Evolutionary conservation across 192 early-diverging fungal species (phyloP).

Genomic region (Paraglomus occultum): DNA sequence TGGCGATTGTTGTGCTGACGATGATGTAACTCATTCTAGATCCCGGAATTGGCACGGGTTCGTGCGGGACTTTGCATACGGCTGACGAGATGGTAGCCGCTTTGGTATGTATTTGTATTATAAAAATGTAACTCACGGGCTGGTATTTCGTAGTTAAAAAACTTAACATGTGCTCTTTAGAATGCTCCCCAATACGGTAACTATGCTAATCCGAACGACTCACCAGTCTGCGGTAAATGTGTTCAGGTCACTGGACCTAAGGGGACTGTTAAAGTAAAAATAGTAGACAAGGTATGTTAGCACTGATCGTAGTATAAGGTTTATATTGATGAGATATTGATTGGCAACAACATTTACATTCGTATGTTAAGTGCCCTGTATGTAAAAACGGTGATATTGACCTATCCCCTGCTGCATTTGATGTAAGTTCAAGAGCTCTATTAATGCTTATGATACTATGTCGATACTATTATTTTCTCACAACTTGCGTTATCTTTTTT

Average conservation of each 20-base stretch:
- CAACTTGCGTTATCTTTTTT: not conserved
- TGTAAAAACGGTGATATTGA: constrained; percentile 42
- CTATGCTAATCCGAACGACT: constrained; percentile 38
- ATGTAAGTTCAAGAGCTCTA: not conserved
- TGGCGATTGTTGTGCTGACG: not conserved
- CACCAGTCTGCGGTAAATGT: constrained; percentile 53
- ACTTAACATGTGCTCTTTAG: not conserved
- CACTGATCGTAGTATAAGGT: not conserved
- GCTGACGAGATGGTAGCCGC: constrained; percentile 23
- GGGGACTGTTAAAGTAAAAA: constrained; percentile 47
- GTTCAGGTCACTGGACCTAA: constrained; percentile 48
- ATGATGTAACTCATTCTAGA: constrained; percentile 13
- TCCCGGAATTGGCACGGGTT: constrained; percentile 8
- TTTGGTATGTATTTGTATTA: constrained; percentile 1
- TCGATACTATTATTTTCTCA: not conserved
- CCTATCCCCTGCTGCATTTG: constrained; percentile 37
- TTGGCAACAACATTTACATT: too few relatives aligned
- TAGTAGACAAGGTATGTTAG: constrained; percentile 55
- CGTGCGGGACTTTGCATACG: constrained; percentile 7
- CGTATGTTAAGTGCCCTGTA: constrained; percentile 35
- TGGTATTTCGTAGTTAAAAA: not conserved
- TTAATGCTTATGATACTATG: not conserved
- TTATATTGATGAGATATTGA: not conserved
- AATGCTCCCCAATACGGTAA: constrained; percentile 46
- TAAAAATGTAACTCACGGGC: not conserved